Base-by-base conservation (phyloP, 352 stramenopile species). In the Globisporangium carolinianum region DNA sequence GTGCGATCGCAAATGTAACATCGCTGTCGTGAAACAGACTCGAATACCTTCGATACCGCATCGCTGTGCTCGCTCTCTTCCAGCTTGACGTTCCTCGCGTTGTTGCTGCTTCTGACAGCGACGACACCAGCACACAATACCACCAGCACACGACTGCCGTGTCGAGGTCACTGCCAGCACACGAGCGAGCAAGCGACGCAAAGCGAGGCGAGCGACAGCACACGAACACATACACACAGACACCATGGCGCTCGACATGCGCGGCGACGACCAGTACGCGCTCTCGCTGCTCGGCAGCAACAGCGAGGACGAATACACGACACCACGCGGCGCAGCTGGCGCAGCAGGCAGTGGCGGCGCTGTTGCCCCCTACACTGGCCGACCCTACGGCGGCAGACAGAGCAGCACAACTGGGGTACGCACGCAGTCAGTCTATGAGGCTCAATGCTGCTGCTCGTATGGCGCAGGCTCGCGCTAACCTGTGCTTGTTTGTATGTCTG, bases 281-380 rank as follows among this genome's bases (percentile, higher is more conserved):
- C 78, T 89, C 43, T 69, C 78, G 57, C 63, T 89, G 53, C 72
- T 87, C 17, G 48, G 69, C 50, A 67, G 51, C 53, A 83, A 71
- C 51, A 81, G 75, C 64, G 80, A 88, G 47, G 72, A 81, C 54
- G 76, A 91, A 38, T 85, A 83, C 62, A 55, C 70, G 17, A 75
- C 65, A 10, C 36, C 66, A 15, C 47, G 51, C 12, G 32, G 32
- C 48, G 32, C 12, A 9, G n/a, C n/a, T n/a, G n/a, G n/a, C n/a
- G 48, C 47, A 52, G 18, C 48, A 32, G 46, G 46, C 15, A 14
- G 17, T 14, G 37, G 66, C 49, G 51, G 24, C 46, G 61, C 46
- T 45, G 62, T 58, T 73, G 61, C 56, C 37, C 52, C 63, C 53
- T 76, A 71, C 60, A 68, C 67, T 11, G 60, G 73, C 50, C 75